Conservation (phyloP, 352 stramenopile genomes). For the Phytophthora uliginosa region DNA sequence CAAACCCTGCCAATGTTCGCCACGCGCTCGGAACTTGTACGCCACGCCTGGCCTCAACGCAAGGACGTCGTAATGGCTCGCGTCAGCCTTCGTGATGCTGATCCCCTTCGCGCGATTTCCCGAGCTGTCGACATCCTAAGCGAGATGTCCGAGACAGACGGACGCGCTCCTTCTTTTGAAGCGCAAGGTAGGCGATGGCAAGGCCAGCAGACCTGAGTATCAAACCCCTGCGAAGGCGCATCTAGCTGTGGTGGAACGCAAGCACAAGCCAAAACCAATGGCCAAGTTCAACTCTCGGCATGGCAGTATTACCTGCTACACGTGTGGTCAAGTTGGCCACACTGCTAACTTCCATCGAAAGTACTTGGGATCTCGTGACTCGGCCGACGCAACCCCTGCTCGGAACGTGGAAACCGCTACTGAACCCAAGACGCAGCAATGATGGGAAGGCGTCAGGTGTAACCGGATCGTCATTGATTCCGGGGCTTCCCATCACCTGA, state of each 20-base stretch:
- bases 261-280: neutral
- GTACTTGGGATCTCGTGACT: neutral
- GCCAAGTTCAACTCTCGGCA: neutral
- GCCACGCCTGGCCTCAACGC: neutral
- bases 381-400: no score
- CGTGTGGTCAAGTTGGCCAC: neutral
- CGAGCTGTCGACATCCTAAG: neutral
- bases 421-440: neutral
- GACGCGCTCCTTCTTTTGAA: neutral
- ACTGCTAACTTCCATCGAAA: neutral
- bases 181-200: neutral
- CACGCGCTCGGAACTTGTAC: neutral
- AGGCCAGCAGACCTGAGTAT: neutral
- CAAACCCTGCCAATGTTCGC: neutral
- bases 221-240: neutral
- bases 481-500: neutral
- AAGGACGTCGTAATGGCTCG: neutral
- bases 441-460: neutral
- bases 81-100: neutral
- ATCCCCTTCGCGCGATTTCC: neutral
- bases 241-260: neutral
- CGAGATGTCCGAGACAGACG: neutral
- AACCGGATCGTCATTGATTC: neutral
- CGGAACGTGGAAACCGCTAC: neutral
- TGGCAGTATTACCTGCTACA: neutral